Base-by-base conservation (phyloP, 495 filamentous ascomycete genomes). In the Hypoxylon intermedium region DNA sequence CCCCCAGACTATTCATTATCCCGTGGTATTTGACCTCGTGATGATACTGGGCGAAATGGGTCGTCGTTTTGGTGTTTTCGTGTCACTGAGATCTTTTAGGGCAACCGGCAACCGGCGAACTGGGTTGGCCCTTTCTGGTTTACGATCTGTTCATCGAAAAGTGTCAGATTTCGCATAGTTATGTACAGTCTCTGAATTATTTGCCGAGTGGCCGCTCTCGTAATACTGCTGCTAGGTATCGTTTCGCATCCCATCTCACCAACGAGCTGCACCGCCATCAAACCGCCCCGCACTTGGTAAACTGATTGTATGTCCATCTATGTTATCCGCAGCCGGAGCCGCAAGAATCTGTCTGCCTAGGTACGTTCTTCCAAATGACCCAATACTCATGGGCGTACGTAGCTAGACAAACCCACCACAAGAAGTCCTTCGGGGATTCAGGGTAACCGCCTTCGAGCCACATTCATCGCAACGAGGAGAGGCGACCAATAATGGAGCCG, bases 131-230 rank as follows among this genome's bases (percentile, higher is more conserved):
- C n/a, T n/a, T n/a, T n/a, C n/a, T n/a, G n/a, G n/a, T n/a, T n/a
- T 7, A 26, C 24, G 24, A 26, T 26, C 7, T 26, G 24, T 26
- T 26, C 24, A 26, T 7, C 24, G 24, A 13, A 13, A 2, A 26
- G 12, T 30, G 23, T 45, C 12, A 45, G 23, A 15, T 7, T 21
- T 53, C n/a, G 54, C 50, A 34, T 64, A n/a, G n/a, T n/a, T n/a
- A 64, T 59, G 55, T 65, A 65, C 61, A 65, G 55, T 60, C 55
- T 59, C 51, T 45, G 18, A 7, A 31, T 34, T 37, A 53, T 56
- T n/a, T 18, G 45, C 45, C 48, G 28, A 36, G 13, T 36, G 24
- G 40, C 41, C 54, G 49, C 9, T 19, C 6, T 42, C 13, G 58
- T 33, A 42, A 28, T 42, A 24, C 38, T 58, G 31, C 41, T 47